phyloP scores from a whole-genome alignment of 1,139 yeast genomes.

The Scheffersomyces insectosa region DNA sequence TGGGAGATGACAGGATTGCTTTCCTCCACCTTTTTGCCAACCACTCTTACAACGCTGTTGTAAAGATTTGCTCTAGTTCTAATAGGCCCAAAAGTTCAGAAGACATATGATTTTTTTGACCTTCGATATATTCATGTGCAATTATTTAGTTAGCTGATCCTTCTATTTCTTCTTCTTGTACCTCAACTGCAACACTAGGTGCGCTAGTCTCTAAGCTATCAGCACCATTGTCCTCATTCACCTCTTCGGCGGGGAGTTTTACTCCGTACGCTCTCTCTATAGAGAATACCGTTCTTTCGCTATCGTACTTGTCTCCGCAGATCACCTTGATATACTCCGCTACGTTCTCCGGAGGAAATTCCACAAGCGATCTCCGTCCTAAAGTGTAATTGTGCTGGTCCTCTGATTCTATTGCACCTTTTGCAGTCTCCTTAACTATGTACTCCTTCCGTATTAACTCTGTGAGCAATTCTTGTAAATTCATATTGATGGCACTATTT shows the following conservation, averaged over 20 bases:
- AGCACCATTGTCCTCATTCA: too few relatives aligned
- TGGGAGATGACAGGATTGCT: too few relatives aligned
- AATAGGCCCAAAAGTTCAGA: too few relatives aligned
- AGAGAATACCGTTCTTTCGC: constrained; percentile 24
- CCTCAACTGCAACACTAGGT: too few relatives aligned
- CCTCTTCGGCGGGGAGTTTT: background rate
- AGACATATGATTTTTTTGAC: too few relatives aligned
- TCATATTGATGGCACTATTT: constrained; percentile 24
- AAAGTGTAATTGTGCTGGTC: constrained; percentile 26
- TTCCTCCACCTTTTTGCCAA: too few relatives aligned
- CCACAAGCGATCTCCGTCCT: constrained; percentile 36
- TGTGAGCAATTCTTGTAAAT: constrained; percentile 23
- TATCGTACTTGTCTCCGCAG: constrained; percentile 29
- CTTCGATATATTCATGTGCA: too few relatives aligned
- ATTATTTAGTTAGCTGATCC: too few relatives aligned
- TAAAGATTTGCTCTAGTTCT: too few relatives aligned
- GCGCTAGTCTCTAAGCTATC: too few relatives aligned
- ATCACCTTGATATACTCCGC: constrained; percentile 26
- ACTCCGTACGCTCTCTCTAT: constrained; percentile 29
- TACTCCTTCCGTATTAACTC: constrained; percentile 39
- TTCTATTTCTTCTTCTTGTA: too few relatives aligned
- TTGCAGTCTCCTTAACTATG: constrained; percentile 18
- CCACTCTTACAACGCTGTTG: too few relatives aligned
- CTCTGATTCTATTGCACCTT: constrained; percentile 15
- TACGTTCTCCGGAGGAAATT: constrained; percentile 34